Evolutionary conservation across 768 basidiomycete species (phyloP).

Genomic region (Kondoa malvinella): DNA sequence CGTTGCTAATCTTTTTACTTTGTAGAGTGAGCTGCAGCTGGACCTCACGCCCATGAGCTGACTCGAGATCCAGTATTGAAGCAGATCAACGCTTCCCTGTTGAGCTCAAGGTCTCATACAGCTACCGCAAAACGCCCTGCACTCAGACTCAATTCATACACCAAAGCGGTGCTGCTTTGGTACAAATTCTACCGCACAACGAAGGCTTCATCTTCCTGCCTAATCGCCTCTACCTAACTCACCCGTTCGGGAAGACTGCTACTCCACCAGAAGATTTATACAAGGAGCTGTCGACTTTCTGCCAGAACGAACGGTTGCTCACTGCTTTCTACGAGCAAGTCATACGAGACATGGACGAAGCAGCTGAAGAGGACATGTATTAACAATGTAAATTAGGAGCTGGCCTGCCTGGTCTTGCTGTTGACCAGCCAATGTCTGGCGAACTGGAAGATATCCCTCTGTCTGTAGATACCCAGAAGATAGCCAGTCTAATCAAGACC

Average conservation of each 20-base stretch:
- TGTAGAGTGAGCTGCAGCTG: neutral
- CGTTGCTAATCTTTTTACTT: neutral
- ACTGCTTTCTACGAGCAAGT: neutral
- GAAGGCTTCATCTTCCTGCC: constrained; percentile 15
- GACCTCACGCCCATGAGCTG: neutral
- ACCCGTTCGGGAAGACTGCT: neutral
- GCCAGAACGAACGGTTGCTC: neutral
- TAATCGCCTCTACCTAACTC: constrained; percentile 17
- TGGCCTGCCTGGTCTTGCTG: too few relatives aligned
- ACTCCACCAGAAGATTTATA: neutral
- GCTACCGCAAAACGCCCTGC: constrained; percentile 59
- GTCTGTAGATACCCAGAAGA: neutral
- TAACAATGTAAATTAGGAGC: too few relatives aligned
- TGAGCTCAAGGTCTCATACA: constrained; percentile 62
- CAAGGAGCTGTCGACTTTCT: neutral
- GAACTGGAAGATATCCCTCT: neutral
- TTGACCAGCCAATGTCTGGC: neutral
- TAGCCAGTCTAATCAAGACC: neutral
- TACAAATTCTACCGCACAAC: constrained; percentile 60
- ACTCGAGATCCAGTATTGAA: neutral
- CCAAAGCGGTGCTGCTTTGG: constrained; percentile 70
- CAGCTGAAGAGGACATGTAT: neutral
- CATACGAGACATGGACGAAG: neutral
- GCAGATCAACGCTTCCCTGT: constrained; percentile 23
- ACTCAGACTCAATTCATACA: constrained; percentile 85